Conservation (phyloP, 441 rosid species). For the Daphne laureola region DNA sequence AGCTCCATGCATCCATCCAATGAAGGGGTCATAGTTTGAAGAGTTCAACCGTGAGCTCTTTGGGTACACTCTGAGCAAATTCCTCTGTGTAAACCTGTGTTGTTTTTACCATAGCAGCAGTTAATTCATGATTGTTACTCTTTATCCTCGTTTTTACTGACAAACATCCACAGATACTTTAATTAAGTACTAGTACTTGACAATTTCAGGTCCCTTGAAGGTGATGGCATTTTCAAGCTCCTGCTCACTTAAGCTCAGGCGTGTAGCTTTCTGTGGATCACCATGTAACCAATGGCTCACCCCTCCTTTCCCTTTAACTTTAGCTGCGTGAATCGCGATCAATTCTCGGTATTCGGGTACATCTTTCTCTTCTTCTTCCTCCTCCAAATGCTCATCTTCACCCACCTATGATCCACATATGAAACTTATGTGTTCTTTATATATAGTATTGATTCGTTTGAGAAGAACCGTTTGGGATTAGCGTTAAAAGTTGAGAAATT, state of each 20-base stretch:
- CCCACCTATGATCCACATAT: not conserved
- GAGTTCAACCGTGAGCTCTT: constrained; percentile 53
- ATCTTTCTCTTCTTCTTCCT: constrained; percentile 47
- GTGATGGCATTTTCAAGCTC: constrained; percentile 53
- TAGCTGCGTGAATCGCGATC: constrained; percentile 78
- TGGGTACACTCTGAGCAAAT: constrained; percentile 61
- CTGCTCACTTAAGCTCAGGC: constrained; percentile 78
- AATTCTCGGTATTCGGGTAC: constrained; percentile 41
- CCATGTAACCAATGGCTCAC: constrained; percentile 28
- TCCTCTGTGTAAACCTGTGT: constrained; percentile 45
- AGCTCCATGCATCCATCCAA: constrained; percentile 78
- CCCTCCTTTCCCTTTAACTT: constrained; percentile 60
- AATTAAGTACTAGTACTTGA: constrained; percentile 49
- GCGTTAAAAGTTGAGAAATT: too few relatives aligned
- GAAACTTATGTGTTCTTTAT: too few relatives aligned
- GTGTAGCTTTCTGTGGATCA: constrained; percentile 38
- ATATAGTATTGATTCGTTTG: too few relatives aligned
- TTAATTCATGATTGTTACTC: too few relatives aligned
- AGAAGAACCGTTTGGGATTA: too few relatives aligned
- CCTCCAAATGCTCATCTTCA: constrained; percentile 31
- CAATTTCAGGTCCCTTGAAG: constrained; percentile 41
- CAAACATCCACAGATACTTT: too few relatives aligned
- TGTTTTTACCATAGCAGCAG: too few relatives aligned
- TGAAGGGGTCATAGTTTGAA: constrained; percentile 59
- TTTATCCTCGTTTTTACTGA: too few relatives aligned